Evolutionary conservation across 164 flowering plant genomes (phyloP).

Genomic region (Umbilicus rupestris): DNA sequence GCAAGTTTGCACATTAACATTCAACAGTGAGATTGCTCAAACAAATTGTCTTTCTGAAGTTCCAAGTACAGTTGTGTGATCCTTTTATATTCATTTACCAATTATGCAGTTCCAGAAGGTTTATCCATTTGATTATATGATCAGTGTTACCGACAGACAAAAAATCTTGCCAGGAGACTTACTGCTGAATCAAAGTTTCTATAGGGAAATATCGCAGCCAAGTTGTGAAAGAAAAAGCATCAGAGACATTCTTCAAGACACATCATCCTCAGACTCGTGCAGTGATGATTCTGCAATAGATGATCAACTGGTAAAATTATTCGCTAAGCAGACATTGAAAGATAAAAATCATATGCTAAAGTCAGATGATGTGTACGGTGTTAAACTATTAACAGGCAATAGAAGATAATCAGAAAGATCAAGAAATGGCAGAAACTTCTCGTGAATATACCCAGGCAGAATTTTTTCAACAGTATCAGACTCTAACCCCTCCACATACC

Average conservation of each 20-base stretch:
- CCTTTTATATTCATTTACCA: background rate
- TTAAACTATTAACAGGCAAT: too few species aligned
- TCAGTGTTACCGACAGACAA: constrained; percentile 11
- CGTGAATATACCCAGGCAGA: too few species aligned
- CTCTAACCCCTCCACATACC: too few species aligned
- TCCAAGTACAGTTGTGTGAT: too few species aligned
- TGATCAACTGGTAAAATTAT: constrained; percentile 33
- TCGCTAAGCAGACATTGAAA: background rate
- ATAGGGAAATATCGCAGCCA: background rate
- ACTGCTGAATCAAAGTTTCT: constrained; percentile 4
- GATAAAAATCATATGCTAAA: background rate
- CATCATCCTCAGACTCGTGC: constrained; percentile 19
- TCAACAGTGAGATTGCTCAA: too few species aligned
- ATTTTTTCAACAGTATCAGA: too few species aligned
- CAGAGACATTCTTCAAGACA: constrained; percentile 36
- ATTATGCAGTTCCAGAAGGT: constrained; percentile 34
- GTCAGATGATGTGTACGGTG: too few species aligned
- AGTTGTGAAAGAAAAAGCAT: constrained; percentile 29
- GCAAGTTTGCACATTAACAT: too few species aligned
- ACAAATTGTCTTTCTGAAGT: too few species aligned
- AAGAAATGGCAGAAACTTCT: too few species aligned
- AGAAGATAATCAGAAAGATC: too few species aligned
- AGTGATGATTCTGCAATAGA: background rate
- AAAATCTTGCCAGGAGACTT: constrained; percentile 5
- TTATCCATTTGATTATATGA: constrained; percentile 28